Evolutionary conservation across 495 filamentous ascomycete species (phyloP).

Genomic region (Hypoxylon intermedium): DNA sequence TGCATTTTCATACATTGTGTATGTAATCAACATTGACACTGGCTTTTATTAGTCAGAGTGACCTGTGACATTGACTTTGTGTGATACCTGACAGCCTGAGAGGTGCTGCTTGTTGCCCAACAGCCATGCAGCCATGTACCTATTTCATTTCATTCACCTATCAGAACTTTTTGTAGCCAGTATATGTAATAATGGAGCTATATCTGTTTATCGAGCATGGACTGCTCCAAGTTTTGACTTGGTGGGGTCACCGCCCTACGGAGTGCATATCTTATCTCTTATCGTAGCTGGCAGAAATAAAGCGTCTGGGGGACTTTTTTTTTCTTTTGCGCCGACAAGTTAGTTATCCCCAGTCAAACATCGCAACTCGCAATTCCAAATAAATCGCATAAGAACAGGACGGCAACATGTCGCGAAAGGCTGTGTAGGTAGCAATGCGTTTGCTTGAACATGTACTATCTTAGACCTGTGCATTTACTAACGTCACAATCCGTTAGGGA

Average conservation of each 20-base stretch:
- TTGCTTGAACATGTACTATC: not conserved
- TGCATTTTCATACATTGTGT: no score
- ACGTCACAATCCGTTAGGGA: constrained; percentile 62
- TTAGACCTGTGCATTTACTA: not conserved
- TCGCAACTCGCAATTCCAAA: constrained; percentile 2
- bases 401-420: constrained; percentile 62
- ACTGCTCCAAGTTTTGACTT: not conserved
- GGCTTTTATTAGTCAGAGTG: no score
- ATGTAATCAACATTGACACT: no score
- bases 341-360: not conserved
- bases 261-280: not conserved
- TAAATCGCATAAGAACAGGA: constrained; percentile 4
- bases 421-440: constrained; percentile 58
- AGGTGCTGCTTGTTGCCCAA: no score
- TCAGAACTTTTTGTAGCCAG: no score
- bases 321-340: constrained; percentile 23
- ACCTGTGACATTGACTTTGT: no score
- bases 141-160: no score
- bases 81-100: no score
- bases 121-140: no score
- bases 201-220: not conserved
- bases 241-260: constrained; percentile 23
- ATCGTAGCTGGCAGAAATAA: constrained; percentile 36
- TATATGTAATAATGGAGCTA: not conserved
- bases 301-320: constrained; percentile 30